These are phyloP conservation scores for Pyracantha coccinea DNA, from an alignment of 331 rosid species.

Conservation along the genomic window DNA sequence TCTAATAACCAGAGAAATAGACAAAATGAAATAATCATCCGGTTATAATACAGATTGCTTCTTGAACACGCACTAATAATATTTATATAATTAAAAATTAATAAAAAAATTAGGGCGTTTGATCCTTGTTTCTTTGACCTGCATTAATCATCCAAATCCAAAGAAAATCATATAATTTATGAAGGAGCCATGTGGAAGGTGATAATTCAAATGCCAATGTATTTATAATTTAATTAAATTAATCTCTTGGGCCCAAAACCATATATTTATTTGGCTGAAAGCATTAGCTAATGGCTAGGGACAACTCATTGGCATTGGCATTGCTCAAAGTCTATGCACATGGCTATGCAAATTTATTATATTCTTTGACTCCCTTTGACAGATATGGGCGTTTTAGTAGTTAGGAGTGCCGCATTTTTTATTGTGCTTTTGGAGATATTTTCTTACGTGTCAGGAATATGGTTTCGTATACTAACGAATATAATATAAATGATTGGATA, in stretches of 20 bases:
- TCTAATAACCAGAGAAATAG: too few relatives aligned
- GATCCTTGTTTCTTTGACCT: slow-evolving; percentile 14
- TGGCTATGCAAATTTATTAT: slow-evolving; percentile 11
- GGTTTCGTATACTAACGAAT: too few relatives aligned
- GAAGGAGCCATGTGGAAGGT: slow-evolving; percentile 28
- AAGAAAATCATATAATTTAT: slow-evolving; percentile 10
- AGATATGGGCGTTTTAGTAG: neutral
- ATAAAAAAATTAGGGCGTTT: neutral
- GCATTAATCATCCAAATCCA: neutral
- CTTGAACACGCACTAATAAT: too few relatives aligned
- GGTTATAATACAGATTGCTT: too few relatives aligned
- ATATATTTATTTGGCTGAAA: neutral
- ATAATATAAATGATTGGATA: too few relatives aligned
- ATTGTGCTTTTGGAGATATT: neutral
- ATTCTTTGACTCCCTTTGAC: neutral
- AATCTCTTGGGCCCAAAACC: slow-evolving; percentile 36
- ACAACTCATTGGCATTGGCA: slow-evolving; percentile 26
- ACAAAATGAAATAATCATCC: too few relatives aligned
- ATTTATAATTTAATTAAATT: neutral
- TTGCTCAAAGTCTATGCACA: slow-evolving; percentile 22
- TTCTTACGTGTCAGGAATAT: too few relatives aligned
- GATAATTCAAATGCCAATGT: slow-evolving; percentile 17
- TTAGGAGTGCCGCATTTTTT: neutral
- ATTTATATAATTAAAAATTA: neutral
- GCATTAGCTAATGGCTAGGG: slow-evolving; percentile 8